Conservation (phyloP, 2,329 filamentous ascomycete genomes). For the Plenodomus biglobosus region DNA sequence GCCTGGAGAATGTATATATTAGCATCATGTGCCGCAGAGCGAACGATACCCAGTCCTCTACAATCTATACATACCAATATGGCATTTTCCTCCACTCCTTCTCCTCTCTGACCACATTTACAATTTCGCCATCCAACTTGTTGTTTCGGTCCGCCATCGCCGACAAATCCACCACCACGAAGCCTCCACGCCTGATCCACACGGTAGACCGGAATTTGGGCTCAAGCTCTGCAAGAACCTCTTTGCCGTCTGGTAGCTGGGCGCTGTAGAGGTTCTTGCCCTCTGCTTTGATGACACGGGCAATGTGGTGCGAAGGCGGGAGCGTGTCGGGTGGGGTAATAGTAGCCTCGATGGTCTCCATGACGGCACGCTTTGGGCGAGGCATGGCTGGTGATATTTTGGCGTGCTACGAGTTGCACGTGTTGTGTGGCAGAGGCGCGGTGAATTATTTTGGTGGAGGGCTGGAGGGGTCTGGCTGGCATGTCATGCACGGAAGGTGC, state of each 20-base stretch:
- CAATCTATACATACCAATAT: conserved; percentile 64
- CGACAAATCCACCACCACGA: conserved; percentile 76
- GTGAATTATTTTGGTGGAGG: conserved; percentile 9
- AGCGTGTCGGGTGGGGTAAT: conserved; percentile 60
- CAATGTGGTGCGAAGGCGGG: conserved; percentile 62
- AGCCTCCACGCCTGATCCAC: conserved; percentile 89
- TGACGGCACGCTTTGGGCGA: conserved; percentile 73
- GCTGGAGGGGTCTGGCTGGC: conserved; percentile 7
- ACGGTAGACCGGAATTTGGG: conserved; percentile 86
- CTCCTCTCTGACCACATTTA: conserved; percentile 90
- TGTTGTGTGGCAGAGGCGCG: neutral
- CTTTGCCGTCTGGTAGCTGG: conserved; percentile 64
- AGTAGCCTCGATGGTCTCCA: conserved; percentile 75
- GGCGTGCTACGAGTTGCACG: neutral
- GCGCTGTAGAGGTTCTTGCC: conserved; percentile 90
- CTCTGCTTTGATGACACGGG: conserved; percentile 76
- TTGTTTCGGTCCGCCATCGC: conserved; percentile 68
- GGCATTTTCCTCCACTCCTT: conserved; percentile 84
- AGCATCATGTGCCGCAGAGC: conserved; percentile 18
- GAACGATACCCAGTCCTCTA: conserved; percentile 16
- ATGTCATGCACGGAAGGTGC: neutral
- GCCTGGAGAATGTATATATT: conserved; percentile 57
- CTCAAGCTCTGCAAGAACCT: conserved; percentile 77
- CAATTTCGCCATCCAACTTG: conserved; percentile 82
- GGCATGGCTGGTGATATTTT: conserved; percentile 55